Evolutionary conservation across 805 yeast genomes (phyloP).

Genomic region (Geotrichum ghanense): DNA sequence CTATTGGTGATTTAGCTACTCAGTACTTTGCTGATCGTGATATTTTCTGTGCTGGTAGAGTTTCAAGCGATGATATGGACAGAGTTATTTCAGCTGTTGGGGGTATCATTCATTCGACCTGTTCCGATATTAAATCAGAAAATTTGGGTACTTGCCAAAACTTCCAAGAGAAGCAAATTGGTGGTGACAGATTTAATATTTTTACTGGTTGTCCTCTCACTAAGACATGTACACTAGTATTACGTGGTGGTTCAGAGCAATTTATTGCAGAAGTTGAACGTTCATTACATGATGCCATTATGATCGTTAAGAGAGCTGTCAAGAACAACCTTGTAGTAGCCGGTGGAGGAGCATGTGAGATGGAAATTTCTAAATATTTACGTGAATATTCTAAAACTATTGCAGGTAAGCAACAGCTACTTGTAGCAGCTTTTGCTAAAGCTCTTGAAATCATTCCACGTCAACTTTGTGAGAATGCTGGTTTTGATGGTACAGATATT

Average conservation of each 20-base stretch:
- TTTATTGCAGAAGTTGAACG: constrained; percentile 96
- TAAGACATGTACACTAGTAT: constrained; percentile 81
- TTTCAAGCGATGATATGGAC: constrained; percentile 77
- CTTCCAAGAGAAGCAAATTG: constrained; percentile 93
- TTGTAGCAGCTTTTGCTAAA: constrained; percentile 85
- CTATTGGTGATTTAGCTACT: constrained; percentile 98
- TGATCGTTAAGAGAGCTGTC: constrained; percentile 94
- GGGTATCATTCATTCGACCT: constrained; percentile 66
- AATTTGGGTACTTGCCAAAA: constrained; percentile 75
- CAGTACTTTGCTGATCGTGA: constrained; percentile 95
- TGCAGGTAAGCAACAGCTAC: constrained; percentile 92
- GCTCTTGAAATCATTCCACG: constrained; percentile 95
- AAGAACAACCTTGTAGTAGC: constrained; percentile 83
- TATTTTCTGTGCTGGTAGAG: constrained; percentile 96
- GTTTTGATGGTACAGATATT: constrained; percentile 92
- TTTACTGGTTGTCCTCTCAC: constrained; percentile 89
- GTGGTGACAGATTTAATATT: constrained; percentile 88
- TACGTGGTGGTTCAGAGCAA: constrained; percentile 98
- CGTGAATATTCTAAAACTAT: constrained; percentile 79
- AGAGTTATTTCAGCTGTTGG: constrained; percentile 92
- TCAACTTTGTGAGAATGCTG: constrained; percentile 98
- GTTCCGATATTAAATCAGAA: constrained; percentile 48
- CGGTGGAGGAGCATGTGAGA: constrained; percentile 98
- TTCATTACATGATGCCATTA: constrained; percentile 94
- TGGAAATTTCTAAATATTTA: constrained; percentile 84